These are phyloP conservation scores for Candida saitoana DNA, from an alignment of 805 yeast genomes.

Conservation along the genomic window DNA sequence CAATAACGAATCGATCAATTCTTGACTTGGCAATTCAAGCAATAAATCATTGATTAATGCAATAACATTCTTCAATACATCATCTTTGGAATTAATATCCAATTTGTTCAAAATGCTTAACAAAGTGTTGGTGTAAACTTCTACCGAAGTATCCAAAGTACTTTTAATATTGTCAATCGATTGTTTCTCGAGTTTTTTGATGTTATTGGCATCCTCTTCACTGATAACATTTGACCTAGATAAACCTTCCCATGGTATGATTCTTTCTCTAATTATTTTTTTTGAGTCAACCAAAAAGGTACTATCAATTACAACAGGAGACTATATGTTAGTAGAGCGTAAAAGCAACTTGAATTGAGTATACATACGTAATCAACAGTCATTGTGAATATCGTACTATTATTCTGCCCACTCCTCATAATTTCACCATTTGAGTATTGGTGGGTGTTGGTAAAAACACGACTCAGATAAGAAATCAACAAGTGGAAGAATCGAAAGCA, in stretches of 20 bases:
- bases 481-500: too few species aligned
- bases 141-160: slow-evolving; percentile 42
- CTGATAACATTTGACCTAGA: slow-evolving; percentile 68
- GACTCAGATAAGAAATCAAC: not conserved
- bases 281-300: slow-evolving; percentile 61
- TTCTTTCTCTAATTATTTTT: slow-evolving; percentile 66
- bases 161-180: slow-evolving; percentile 38
- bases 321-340: slow-evolving; percentile 15
- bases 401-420: not conserved
- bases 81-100: slow-evolving; percentile 47
- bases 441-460: slow-evolving; percentile 3
- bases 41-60: slow-evolving; percentile 59
- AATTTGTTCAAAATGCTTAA: slow-evolving; percentile 50
- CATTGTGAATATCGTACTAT: slow-evolving; percentile 6
- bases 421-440: not conserved
- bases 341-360: not conserved
- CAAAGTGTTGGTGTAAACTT: slow-evolving; percentile 51
- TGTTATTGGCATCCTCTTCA: slow-evolving; percentile 61
- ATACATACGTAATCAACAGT: slow-evolving; percentile 17
- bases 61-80: slow-evolving; percentile 60
- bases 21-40: slow-evolving; percentile 31
- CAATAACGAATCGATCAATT: slow-evolving; percentile 37
- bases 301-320: slow-evolving; percentile 54
- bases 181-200: slow-evolving; percentile 52
- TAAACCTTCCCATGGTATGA: slow-evolving; percentile 90